Evolutionary conservation across 2,329 filamentous ascomycete species (phyloP).

Genomic region (Sclerotinia nivalis): DNA sequence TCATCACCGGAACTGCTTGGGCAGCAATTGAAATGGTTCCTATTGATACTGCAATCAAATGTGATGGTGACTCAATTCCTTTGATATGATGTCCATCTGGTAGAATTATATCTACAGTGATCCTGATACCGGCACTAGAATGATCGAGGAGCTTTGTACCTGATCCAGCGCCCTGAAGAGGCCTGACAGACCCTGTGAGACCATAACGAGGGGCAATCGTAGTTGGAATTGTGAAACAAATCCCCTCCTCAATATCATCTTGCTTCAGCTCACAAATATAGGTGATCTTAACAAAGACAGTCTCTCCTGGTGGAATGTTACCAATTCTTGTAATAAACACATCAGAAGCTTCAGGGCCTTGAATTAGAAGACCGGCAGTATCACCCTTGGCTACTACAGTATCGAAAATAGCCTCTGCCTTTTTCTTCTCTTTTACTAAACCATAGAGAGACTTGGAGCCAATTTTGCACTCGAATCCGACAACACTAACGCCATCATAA

Average conservation of each 20-base stretch:
- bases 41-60: slow-evolving; percentile 65
- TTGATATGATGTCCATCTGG: slow-evolving; percentile 57
- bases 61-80: slow-evolving; percentile 64
- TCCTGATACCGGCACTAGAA: slow-evolving; percentile 38
- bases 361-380: slow-evolving; percentile 66
- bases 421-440: slow-evolving; percentile 66
- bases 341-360: slow-evolving; percentile 60
- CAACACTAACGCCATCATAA: slow-evolving; percentile 70
- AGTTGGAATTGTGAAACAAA: slow-evolving; percentile 69
- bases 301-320: slow-evolving; percentile 62
- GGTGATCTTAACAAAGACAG: slow-evolving; percentile 60
- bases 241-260: slow-evolving; percentile 64
- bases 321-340: slow-evolving; percentile 69
- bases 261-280: slow-evolving; percentile 74
- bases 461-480: slow-evolving; percentile 65
- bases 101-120: slow-evolving; percentile 61
- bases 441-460: slow-evolving; percentile 62
- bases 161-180: slow-evolving; percentile 43
- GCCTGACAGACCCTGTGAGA: slow-evolving; percentile 42
- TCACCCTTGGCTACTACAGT: slow-evolving; percentile 59
- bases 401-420: slow-evolving; percentile 61
- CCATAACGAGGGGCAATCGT: slow-evolving; percentile 68
- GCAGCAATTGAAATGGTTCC: slow-evolving; percentile 55
- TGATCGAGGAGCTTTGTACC: slow-evolving; percentile 9
- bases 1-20: slow-evolving; percentile 47